Evolutionary conservation across 352 stramenopile genomes (phyloP), one percentile per base, ranked within the genome.

Genomic region (Pythium sukuiense): DNA sequence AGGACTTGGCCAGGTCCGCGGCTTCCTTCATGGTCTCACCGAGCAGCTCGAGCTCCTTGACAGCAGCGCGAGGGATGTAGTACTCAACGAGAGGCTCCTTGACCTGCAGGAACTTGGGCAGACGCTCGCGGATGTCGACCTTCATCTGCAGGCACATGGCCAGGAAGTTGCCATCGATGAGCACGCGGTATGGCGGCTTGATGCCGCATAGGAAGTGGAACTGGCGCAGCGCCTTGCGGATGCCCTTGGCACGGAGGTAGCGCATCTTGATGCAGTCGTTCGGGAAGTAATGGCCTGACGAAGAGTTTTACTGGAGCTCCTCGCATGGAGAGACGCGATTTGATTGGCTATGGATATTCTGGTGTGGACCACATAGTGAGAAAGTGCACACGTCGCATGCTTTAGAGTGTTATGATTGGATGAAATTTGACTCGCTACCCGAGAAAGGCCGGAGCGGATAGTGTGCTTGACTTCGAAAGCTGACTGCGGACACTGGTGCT

Each of bases 71-170:
- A 26, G 87, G 77, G 62, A 94, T 87, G 67, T 82, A 90, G 50
- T 88, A 85, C 70, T 91, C 80, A 66, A 76, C 75, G 39, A 93
- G 79, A 71, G 87, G 72, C 26, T 74, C 66, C 68, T 93, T 93
- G 11, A 93, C 86, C 67, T 95, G 87, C 43, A 95, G 69, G 57
- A 93, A 89, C 69, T 91, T 92, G 56, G 87, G 79, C 69, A 95
- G 55, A 46, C 87, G 85, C 70, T 89, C 84, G 24, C 73, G 78
- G 29, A 94, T 67, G 69, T 93, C 82, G 30, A 95, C 82, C 62
- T 95, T 92, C 85, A 94, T 94, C 73, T 95, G 83, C 52, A 89
- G 61, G 69, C 85, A 93, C 84, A 95, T 92, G 56, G 83, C 87
- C 41, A 95, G 79, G 63, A 95, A 95, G 80, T 95, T 95, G 59